Percentiles rank a stretch among this genome's conserved stretches.
These are phyloP conservation scores for Galeopsis tetrahit DNA, from an alignment of 257 asterid species.

Conservation along the genomic window DNA sequence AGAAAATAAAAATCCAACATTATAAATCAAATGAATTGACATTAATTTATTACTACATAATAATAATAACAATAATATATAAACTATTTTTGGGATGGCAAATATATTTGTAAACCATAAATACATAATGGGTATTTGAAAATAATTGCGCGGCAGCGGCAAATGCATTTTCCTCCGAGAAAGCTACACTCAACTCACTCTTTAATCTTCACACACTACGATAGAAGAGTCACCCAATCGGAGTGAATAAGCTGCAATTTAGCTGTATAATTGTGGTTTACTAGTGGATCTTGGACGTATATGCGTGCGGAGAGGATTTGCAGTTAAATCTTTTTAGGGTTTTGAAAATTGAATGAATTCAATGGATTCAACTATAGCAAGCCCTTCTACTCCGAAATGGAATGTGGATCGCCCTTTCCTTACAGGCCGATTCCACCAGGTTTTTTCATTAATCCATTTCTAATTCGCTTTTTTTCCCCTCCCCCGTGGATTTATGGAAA, in stretches of 20 bases:
- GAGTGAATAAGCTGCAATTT: constrained; percentile 16
- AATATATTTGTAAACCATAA: neutral
- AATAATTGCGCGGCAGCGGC: constrained; percentile 42
- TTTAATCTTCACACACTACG: neutral
- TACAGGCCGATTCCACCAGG: constrained; percentile 79
- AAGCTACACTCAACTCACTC: neutral
- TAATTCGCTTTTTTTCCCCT: neutral
- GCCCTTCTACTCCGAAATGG: constrained; percentile 74
- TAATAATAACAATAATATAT: too few species aligned
- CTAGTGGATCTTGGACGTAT: neutral
- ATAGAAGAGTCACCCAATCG: neutral
- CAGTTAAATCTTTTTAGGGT: constrained; percentile 36
- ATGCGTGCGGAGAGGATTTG: neutral
- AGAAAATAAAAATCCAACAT: too few species aligned
- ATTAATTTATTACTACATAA: too few species aligned
- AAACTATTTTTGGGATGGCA: neutral
- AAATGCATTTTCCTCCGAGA: constrained; percentile 8
- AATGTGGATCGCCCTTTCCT: constrained; percentile 80
- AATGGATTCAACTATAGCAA: constrained; percentile 54
- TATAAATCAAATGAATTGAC: too few species aligned
- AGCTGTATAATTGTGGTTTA: neutral
- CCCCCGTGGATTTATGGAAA: neutral
- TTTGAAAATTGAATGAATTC: constrained; percentile 17
- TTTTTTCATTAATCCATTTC: neutral
- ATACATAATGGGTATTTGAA: constrained; percentile 29